Evolutionary conservation across 164 flowering plant genomes (phyloP).

Genomic region (Stephania yunnanensis): DNA sequence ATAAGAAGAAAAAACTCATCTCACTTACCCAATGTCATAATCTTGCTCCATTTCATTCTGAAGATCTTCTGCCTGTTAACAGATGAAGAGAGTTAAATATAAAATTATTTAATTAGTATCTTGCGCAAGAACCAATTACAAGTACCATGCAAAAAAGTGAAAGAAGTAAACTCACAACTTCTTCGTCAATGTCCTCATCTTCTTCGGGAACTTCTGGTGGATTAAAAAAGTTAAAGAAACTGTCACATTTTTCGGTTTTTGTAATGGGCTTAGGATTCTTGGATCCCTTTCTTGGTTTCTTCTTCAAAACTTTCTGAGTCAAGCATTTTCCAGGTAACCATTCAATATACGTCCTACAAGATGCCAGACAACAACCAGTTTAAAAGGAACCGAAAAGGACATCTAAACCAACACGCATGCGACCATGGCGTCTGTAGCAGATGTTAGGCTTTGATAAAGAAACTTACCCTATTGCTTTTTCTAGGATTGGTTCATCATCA

Average conservation of each 20-base stretch:
- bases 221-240: conserved; percentile 39
- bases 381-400: not conserved
- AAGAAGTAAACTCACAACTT: conserved; percentile 23
- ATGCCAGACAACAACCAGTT: not conserved
- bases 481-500: conserved; percentile 41
- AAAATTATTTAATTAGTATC: too few species aligned
- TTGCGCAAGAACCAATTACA: not conserved
- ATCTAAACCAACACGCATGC: not conserved
- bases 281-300: conserved; percentile 41
- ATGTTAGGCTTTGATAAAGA: not conserved
- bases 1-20: not conserved
- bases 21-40: conserved; percentile 37
- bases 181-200: conserved; percentile 32
- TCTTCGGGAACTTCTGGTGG: conserved; percentile 37
- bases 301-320: conserved; percentile 34
- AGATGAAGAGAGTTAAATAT: not conserved
- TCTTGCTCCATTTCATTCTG: conserved; percentile 45
- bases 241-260: conserved; percentile 41
- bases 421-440: too few species aligned
- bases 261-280: conserved; percentile 38
- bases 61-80: conserved; percentile 36
- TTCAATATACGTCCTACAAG: conserved; percentile 36
- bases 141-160: not conserved
- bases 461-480: conserved; percentile 43
- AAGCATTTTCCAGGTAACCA: conserved; percentile 40